Evolutionary conservation across 2,329 filamentous ascomycete species (phyloP), one percentile per base, ranked within the genome.

Genomic region (Fusarium buharicum): DNA sequence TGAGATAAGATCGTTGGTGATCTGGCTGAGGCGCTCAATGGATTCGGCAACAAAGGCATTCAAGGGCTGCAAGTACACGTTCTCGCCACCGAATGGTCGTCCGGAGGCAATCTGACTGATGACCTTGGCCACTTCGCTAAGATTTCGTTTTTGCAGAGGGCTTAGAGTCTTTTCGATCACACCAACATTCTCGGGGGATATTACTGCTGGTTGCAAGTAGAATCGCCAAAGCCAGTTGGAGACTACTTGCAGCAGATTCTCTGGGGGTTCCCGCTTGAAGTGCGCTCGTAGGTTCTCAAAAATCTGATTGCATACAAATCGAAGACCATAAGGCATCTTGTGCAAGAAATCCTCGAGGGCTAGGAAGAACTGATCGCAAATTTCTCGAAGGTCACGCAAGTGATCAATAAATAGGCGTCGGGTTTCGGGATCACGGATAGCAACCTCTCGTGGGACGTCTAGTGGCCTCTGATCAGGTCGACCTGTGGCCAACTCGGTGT

Each of bases 381-480:
- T 95, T 74, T 98, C 95, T 48, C 95, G 86, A 50, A 99, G 86
- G 72, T 98, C 94, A 69, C 96, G 91, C 39, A 99, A 83, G 73
- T 99, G 93, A 71, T 95, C 90, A 55, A 99, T 96, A 74, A 99
- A 99, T 22, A 93, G 88, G 58, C 90, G 88, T 69, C 94, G 87
- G 1, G 95, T 98, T 76, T 99, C 95, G 1, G 90, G 90, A 71
- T 99, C 95, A 67, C 93, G 90, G 74, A 99, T 97, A n/a, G 95
- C 95, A 67, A 96, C 84, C 74, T 99, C 95, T 61, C 93, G 87
- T 1, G 92, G 90, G 30, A 99, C 89, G 67, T 97, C 93, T 13
- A 92, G 86, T 30, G 88, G 90, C 61, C 95, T 86, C 45, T 85
- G 86, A 74, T 93, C 97, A 17, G 92, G 87, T 64, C 88, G 87